Conservation (phyloP, 805 yeast genomes). For the Kazachstania kunashirensis region DNA sequence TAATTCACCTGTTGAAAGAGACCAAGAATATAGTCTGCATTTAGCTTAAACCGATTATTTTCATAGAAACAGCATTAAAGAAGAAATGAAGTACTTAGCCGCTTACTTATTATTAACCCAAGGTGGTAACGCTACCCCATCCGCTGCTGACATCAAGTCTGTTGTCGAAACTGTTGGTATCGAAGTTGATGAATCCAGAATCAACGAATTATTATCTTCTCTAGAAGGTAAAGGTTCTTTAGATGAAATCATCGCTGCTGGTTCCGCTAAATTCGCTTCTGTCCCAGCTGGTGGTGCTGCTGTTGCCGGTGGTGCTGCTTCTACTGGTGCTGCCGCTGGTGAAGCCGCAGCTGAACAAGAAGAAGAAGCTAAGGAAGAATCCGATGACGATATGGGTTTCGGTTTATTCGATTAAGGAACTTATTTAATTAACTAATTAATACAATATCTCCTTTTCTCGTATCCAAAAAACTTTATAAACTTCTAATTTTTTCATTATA, state of each 20-base stretch:
- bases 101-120: slow-evolving; percentile 82
- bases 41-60: slow-evolving; percentile 31
- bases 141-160: slow-evolving; percentile 64
- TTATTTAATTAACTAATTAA: no score
- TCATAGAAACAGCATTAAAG: slow-evolving; percentile 10
- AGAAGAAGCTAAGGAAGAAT: slow-evolving; percentile 49
- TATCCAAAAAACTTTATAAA: no score
- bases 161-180: slow-evolving; percentile 67
- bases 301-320: slow-evolving; percentile 35
- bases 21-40: slow-evolving; percentile 27
- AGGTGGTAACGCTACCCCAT: slow-evolving; percentile 77
- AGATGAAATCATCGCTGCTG: slow-evolving; percentile 51
- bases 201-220: slow-evolving; percentile 60
- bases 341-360: slow-evolving; percentile 38
- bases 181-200: slow-evolving; percentile 71
- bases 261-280: slow-evolving; percentile 41
- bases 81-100: slow-evolving; percentile 76
- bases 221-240: slow-evolving; percentile 71
- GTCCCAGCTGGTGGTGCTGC: slow-evolving; percentile 34
- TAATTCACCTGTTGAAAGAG: no score
- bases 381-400: slow-evolving; percentile 79
- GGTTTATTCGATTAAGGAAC: slow-evolving; percentile 73
- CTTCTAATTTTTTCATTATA: no score
- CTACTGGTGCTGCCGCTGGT: slow-evolving; percentile 38
- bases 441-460: no score